Base-by-base conservation (phyloP, 805 yeast species). In the Saturnispora ahearnii region DNA sequence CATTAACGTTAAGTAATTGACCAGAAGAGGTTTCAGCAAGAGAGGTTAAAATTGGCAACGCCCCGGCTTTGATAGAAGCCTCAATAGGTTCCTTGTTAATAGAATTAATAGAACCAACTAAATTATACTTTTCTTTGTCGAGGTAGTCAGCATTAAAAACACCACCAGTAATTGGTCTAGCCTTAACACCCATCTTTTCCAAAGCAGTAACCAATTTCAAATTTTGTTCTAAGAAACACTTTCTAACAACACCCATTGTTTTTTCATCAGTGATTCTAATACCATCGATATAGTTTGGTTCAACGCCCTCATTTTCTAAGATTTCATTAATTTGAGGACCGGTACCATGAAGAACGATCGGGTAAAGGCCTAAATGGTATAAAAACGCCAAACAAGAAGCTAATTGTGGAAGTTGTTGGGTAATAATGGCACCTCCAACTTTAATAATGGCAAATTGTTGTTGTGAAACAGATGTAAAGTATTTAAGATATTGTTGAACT, bases 351-450 rank as follows among this genome's bases (percentile, higher is more conserved):
- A 93, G 76, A 9, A 93, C 96, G 54, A 93, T 89, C 26, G 99
- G 99, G 62, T 89, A 93, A 53, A 93, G 77, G 11, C 99, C 99
- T 46, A 93, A 96, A 63, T 93, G 99, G 73, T 93, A 93, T 57
- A 93, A 73, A 68, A 93, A 93, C 4, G 98, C 97, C 55, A 93
- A 74, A 62, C 97, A 90, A 0, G 96, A 87, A 0, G 99, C 99
- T 59, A 93, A 73, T 69, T 91, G 96, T 9, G 89, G 85, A 55
- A 93, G 72, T 60, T 91, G 93, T 59, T 93, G 95, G 44, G 98
- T 91, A 66, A 93, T 93, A 61, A 93, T 91, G 36, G 99, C 99
- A 56, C 99, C 99, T 38, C 99, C 99, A 41, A 93, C 99, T 67
- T 93, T 93, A 69, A 93, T 93, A 41, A 93, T 96, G 3, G 99